These are phyloP conservation scores for Chenopodium berlandieri DNA, from an alignment of 148 eudicot genomes.

Conservation along the genomic window DNA sequence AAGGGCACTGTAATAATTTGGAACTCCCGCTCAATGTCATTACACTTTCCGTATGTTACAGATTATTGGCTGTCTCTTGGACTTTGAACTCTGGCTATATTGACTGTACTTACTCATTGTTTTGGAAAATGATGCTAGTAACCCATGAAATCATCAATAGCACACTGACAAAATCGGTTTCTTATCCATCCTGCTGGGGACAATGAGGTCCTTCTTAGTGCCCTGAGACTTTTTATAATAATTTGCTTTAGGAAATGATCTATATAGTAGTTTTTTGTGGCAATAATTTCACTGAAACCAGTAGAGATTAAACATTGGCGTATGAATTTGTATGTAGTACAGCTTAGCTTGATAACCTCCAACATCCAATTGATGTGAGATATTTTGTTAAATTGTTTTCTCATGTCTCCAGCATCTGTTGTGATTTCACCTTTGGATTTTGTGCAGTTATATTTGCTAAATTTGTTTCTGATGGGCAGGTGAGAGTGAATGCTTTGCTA, in stretches of 20 bases:
- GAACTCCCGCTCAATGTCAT: neutral
- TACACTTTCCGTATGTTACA: neutral
- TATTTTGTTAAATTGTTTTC: neutral
- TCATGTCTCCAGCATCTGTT: neutral
- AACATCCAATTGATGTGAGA: neutral
- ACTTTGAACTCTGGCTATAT: no score
- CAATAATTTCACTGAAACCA: neutral
- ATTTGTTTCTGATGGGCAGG: conserved; percentile 50
- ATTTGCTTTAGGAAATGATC: no score
- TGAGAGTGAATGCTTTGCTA: conserved; percentile 89
- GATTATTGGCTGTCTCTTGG: no score
- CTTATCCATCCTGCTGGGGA: no score
- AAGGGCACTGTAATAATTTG: neutral
- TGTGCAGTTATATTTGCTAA: conserved; percentile 6
- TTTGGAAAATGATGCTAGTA: neutral
- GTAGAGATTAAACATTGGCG: neutral
- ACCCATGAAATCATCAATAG: neutral
- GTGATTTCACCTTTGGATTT: neutral
- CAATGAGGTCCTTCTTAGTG: no score
- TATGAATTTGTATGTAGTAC: neutral
- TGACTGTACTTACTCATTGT: neutral
- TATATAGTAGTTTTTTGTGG: neutral
- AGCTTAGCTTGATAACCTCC: neutral
- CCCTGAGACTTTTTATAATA: no score
- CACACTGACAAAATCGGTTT: no score